Conservation (phyloP, 75 land plant species). For the Picea sitchensis region DNA sequence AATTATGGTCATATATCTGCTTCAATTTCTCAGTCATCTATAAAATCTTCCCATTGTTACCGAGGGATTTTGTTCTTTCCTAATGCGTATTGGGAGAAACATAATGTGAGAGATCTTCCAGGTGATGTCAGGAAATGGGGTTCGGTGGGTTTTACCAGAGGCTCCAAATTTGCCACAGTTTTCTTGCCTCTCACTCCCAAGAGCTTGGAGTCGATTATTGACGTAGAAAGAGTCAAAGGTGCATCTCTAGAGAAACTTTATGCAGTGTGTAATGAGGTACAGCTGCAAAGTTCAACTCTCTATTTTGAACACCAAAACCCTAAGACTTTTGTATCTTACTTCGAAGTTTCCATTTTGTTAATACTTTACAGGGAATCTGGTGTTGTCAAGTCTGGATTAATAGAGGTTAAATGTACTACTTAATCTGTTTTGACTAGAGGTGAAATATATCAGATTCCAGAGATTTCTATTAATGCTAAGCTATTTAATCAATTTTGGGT, state of each 20-base stretch:
- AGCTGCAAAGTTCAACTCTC: background rate
- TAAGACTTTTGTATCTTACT: background rate
- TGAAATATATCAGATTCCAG: no score
- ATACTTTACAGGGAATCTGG: no score
- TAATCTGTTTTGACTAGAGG: no score
- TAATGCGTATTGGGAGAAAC: no score
- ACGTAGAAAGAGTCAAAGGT: constrained; percentile 56
- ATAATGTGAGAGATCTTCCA: constrained; percentile 1
- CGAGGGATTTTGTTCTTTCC: no score
- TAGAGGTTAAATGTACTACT: no score
- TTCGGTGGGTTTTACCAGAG: constrained; percentile 36
- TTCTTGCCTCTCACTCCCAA: constrained; percentile 72
- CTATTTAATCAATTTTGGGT: no score
- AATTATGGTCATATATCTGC: no score
- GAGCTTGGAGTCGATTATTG: constrained; percentile 72
- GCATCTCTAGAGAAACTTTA: constrained; percentile 53
- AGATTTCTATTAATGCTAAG: no score
- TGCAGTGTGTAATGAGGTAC: constrained; percentile 87
- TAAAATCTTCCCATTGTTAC: no score
- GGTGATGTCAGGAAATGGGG: constrained; percentile 41
- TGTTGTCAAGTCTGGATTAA: no score
- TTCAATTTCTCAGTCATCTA: no score
- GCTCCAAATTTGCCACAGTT: constrained; percentile 60
- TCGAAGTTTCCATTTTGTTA: background rate
- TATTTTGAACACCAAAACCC: background rate